Percentiles rank a stretch among this genome's conserved stretches.
Conservation (phyloP, 208 protist genomes). For the Crithidia mellificae region DNA sequence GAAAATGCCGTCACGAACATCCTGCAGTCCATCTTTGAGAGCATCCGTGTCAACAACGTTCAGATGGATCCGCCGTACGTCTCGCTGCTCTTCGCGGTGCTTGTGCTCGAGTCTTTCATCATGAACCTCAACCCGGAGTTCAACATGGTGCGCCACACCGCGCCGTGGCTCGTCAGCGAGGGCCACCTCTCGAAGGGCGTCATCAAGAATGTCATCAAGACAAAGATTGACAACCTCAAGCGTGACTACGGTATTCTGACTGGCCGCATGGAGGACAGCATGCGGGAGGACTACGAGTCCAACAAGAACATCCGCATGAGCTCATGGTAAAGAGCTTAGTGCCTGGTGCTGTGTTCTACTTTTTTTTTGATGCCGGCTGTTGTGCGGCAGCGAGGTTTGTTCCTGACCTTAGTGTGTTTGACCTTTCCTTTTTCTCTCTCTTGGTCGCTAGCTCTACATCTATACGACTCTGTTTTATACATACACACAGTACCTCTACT, state of each 20-base stretch:
- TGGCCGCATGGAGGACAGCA: conserved; percentile 60
- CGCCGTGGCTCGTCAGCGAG: conserved; percentile 87
- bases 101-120: conserved; percentile 91
- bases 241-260: conserved; percentile 58
- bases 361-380: no score
- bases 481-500: no score
- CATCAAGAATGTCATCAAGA: conserved; percentile 80
- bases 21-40: conserved; percentile 85
- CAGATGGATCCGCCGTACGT: conserved; percentile 91
- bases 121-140: conserved; percentile 92
- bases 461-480: no score
- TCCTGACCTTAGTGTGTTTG: no score
- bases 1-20: conserved; percentile 81
- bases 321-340: conserved; percentile 20
- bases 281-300: conserved; percentile 42
- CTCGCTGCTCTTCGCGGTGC: conserved; percentile 88
- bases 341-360: no score
- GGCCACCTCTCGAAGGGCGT: conserved; percentile 83
- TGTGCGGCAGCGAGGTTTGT: no score
- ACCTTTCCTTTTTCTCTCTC: no score
- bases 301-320: conserved; percentile 53
- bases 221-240: conserved; percentile 57
- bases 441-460: no score
- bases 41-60: conserved; percentile 73
- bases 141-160: conserved; percentile 89